Base-by-base conservation (phyloP, 768 basidiomycete species). In the Artomyces pyxidatus region DNA sequence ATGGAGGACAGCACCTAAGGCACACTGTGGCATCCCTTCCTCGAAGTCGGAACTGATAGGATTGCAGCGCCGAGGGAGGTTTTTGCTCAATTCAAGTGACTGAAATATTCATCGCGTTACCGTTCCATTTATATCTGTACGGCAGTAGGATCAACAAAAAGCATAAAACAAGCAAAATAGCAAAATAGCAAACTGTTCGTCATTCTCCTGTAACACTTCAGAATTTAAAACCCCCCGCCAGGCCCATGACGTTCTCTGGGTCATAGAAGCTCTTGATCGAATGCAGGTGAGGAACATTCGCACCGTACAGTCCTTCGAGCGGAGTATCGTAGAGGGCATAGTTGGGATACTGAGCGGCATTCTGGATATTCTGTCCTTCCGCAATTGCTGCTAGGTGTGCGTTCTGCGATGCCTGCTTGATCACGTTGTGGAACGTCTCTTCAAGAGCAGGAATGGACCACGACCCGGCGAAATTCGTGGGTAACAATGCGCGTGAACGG, bases 1-100 rank as follows among this genome's bases (percentile, higher is more conserved):
- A 46, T 67, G 25, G 65, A 68, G 45, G 66, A 64, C 37, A 51
- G 44, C 12, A 59, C 55, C 63, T 64, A 37, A 17, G 47, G 45
- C 3, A 11, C 5, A 3, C 32, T 17, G 6, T 7, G 4, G 12
- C 32, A 22, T 27, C 2, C n/a, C 21, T 38, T 7, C 23, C 45
- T 11, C n/a, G n/a, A 29, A 0, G 6, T n/a, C 16, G 6, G 26
- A 10, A 11, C 29, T 41, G 12, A 35, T 27, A 10, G 7, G 42
- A 11, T 3, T 10, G n/a, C 39, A 64, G 63, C 14, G 58, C 60
- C 2, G 62, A 65, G 47, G n/a, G 62, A 63, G 39, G 58, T 58
- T 8, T 52, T 49, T 27, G 44, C 55, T 32, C 42, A 48, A 40
- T 58, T 50, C 54, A 72, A 71, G 60, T 63, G n/a, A n/a, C n/a